phyloP scores from a whole-genome alignment of 257 asterid species.

The Dorcoceras hygrometricum region DNA sequence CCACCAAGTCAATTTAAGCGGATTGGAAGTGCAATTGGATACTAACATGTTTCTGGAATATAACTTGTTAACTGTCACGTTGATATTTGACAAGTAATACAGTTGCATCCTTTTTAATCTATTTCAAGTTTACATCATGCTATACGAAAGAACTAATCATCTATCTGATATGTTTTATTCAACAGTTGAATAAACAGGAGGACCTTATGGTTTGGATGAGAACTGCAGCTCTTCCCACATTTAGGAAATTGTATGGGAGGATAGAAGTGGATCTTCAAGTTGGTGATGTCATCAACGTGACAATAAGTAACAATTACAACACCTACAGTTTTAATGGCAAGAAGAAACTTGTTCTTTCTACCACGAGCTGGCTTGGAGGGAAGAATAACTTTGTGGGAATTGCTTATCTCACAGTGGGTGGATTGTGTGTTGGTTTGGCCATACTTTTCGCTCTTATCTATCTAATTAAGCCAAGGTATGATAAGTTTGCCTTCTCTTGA shows the following conservation, averaged over 20 bases:
- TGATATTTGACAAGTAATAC: neutral
- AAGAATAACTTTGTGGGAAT: conserved; percentile 77
- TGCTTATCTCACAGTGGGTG: conserved; percentile 83
- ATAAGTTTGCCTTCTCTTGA: neutral
- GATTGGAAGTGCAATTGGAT: neutral
- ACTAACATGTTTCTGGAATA: neutral
- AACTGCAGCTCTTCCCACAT: conserved; percentile 92
- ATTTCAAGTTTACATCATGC: conserved; percentile 7
- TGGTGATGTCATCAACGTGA: conserved; percentile 53
- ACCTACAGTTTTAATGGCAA: conserved; percentile 83
- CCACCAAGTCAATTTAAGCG: neutral
- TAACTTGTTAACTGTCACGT: neutral
- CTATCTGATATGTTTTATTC: conserved; percentile 22
- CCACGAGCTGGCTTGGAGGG: conserved; percentile 93
- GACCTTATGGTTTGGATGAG: conserved; percentile 94
- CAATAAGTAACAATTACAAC: conserved; percentile 54
- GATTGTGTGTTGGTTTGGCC: conserved; percentile 70
- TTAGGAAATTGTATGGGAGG: conserved; percentile 75
- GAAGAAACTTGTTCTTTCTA: conserved; percentile 88
- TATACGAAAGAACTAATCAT: conserved; percentile 10
- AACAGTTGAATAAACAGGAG: conserved; percentile 75
- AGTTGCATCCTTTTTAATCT: neutral
- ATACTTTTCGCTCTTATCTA: conserved; percentile 59
- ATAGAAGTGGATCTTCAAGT: conserved; percentile 62
- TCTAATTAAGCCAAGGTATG: conserved; percentile 74